Conservation (phyloP, 1,284 basidiomycete species). For the Heterobasidion occidentale region DNA sequence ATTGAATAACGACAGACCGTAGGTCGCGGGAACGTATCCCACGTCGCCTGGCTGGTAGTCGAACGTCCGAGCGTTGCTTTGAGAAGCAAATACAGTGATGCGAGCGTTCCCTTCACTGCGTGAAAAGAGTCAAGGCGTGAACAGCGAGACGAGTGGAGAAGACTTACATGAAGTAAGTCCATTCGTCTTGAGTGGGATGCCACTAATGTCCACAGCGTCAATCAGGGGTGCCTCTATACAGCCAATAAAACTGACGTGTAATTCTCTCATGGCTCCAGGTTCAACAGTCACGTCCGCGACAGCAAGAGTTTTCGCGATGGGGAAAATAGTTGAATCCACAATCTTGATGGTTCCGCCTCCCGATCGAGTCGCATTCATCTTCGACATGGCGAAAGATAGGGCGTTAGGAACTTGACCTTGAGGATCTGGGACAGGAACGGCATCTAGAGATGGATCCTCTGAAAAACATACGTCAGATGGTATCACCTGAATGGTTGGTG, state of each 20-base stretch:
- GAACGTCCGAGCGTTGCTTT: constrained; percentile 58
- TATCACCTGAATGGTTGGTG: not conserved
- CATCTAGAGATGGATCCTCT: constrained; percentile 7
- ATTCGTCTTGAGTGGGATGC: constrained; percentile 68
- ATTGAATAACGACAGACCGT: constrained; percentile 26
- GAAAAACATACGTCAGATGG: constrained; percentile 7
- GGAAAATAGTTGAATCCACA: constrained; percentile 47
- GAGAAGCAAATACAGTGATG: constrained; percentile 56
- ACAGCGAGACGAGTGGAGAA: not conserved
- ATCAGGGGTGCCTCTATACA: not conserved
- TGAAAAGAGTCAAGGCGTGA: not conserved
- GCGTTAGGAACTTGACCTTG: constrained; percentile 27
- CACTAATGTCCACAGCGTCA: constrained; percentile 33
- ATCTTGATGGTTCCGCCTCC: constrained; percentile 59
- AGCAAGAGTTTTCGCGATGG: constrained; percentile 48
- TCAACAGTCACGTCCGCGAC: constrained; percentile 63
- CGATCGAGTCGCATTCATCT: constrained; percentile 38
- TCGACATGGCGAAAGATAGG: constrained; percentile 37
- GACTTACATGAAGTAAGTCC: constrained; percentile 44
- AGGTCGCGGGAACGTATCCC: constrained; percentile 50
- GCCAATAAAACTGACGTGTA: constrained; percentile 20
- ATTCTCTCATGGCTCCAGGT: constrained; percentile 50
- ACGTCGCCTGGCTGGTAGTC: constrained; percentile 58
- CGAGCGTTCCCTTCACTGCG: constrained; percentile 47
- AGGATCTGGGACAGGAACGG: constrained; percentile 27